Evolutionary conservation across 768 basidiomycete genomes (phyloP).

Genomic region (Lactifluus volemus): DNA sequence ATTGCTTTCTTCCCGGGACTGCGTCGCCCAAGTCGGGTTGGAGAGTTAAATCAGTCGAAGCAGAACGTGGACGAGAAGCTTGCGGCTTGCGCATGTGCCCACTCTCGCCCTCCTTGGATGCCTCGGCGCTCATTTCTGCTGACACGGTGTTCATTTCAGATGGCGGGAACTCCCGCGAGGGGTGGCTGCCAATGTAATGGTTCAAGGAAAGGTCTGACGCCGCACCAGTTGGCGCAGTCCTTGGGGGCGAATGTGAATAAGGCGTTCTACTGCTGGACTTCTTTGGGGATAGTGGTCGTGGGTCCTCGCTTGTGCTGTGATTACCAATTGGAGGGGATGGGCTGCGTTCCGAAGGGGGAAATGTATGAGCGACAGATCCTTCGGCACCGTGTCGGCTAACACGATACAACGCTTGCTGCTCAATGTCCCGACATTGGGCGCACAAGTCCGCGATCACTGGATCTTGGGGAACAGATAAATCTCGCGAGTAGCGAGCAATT

Average conservation of each 20-base stretch:
- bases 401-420: constrained; percentile 56
- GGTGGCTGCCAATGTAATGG: constrained; percentile 18
- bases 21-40: constrained; percentile 24
- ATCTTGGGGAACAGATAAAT: constrained; percentile 27
- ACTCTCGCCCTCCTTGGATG: background rate
- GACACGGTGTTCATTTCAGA: background rate
- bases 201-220: constrained; percentile 19
- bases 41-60: constrained; percentile 50
- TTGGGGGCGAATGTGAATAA: constrained; percentile 12
- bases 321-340: background rate
- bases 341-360: background rate
- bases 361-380: background rate
- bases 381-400: constrained; percentile 40
- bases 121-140: background rate
- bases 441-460: constrained; percentile 46
- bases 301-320: background rate
- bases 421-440: constrained; percentile 55
- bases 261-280: constrained; percentile 8
- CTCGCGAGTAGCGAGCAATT: constrained; percentile 50
- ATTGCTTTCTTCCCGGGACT: background rate
- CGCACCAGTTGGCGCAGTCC: constrained; percentile 13
- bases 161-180: background rate
- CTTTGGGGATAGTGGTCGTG: background rate
- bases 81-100: constrained; percentile 16
- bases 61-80: constrained; percentile 37